Conservation (phyloP, 2,329 filamentous ascomycete species). For the Periconia sp. region DNA sequence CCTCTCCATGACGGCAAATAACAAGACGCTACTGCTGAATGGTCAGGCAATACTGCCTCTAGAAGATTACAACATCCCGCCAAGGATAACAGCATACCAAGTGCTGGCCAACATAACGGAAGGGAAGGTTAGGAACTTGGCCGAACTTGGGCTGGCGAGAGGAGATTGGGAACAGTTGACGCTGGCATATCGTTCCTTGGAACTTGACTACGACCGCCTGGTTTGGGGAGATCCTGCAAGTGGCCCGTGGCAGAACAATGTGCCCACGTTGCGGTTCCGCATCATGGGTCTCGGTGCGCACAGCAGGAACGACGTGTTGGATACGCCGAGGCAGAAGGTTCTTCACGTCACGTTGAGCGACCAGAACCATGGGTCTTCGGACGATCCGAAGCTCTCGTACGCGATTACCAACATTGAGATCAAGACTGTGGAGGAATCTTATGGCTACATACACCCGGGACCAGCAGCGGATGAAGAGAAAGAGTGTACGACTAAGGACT, state of each 20-base stretch:
- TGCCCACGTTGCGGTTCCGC: slow-evolving; percentile 19
- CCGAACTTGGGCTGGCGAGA: slow-evolving; percentile 5
- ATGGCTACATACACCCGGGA: slow-evolving; percentile 6
- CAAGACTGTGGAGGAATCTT: slow-evolving; percentile 5
- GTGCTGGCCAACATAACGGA: slow-evolving; percentile 17
- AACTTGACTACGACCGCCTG: slow-evolving; percentile 26
- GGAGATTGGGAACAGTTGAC: slow-evolving; percentile 11
- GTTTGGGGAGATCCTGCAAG: slow-evolving; percentile 18
- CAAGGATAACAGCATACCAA: slow-evolving; percentile 21
- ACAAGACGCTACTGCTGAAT: slow-evolving; percentile 23
- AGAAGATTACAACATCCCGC: slow-evolving; percentile 17
- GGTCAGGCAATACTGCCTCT: slow-evolving; percentile 20
- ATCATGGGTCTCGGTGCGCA: slow-evolving; percentile 22
- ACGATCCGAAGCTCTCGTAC: slow-evolving; percentile 13
- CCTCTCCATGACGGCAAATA: slow-evolving; percentile 19
- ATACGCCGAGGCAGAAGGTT: slow-evolving; percentile 13
- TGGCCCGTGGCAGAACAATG: slow-evolving; percentile 12
- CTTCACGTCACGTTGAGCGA: slow-evolving; percentile 19
- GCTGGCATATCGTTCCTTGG: slow-evolving; percentile 11
- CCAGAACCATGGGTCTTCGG: slow-evolving; percentile 15
- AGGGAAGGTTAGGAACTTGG: slow-evolving; percentile 5
- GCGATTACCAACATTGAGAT: slow-evolving; percentile 15
- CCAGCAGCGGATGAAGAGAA: slow-evolving; percentile 11
- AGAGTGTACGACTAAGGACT: slow-evolving; percentile 16
- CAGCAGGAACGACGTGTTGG: slow-evolving; percentile 12